Evolutionary conservation across 2,329 filamentous ascomycete species (phyloP).

Genomic region (Aureobasidium sp.): DNA sequence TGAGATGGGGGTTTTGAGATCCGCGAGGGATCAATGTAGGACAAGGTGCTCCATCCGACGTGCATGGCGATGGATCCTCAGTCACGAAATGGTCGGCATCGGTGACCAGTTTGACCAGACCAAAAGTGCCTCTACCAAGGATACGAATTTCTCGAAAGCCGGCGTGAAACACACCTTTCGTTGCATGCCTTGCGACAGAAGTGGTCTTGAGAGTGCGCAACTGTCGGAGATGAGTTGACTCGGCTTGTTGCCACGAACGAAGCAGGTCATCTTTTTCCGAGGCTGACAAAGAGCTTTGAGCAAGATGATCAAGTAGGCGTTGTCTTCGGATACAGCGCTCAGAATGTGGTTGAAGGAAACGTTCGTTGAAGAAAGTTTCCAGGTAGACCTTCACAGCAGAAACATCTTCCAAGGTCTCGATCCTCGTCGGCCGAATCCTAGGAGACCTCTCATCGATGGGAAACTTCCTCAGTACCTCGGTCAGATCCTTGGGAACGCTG

Average conservation of each 20-base stretch:
- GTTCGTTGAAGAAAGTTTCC: constrained; percentile 73
- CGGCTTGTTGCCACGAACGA: constrained; percentile 54
- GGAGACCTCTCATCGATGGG: constrained; percentile 26
- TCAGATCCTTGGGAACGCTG: constrained; percentile 9
- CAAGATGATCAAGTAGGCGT: constrained; percentile 57
- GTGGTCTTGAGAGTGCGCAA: constrained; percentile 60
- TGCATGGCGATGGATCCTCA: not conserved
- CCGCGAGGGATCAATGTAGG: not conserved
- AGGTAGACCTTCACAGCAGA: constrained; percentile 78
- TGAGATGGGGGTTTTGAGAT: not conserved
- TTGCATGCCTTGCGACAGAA: constrained; percentile 39
- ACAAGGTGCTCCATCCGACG: not conserved
- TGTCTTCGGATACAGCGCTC: constrained; percentile 54
- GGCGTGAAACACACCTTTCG: constrained; percentile 45
- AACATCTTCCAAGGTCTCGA: constrained; percentile 63
- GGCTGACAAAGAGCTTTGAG: constrained; percentile 44
- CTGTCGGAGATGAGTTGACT: constrained; percentile 69
- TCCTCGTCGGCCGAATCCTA: constrained; percentile 15
- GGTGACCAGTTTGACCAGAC: constrained; percentile 77
- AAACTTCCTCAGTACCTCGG: constrained; percentile 22
- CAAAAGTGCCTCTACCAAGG: constrained; percentile 89
- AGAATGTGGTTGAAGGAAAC: constrained; percentile 46
- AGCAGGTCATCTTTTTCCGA: constrained; percentile 49
- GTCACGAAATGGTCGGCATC: constrained; percentile 33
- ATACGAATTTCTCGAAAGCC: constrained; percentile 77